Evolutionary conservation across 139 green algal species (phyloP), one percentile per base, ranked within the genome.

Genomic region (Micromonas pusilla): DNA sequence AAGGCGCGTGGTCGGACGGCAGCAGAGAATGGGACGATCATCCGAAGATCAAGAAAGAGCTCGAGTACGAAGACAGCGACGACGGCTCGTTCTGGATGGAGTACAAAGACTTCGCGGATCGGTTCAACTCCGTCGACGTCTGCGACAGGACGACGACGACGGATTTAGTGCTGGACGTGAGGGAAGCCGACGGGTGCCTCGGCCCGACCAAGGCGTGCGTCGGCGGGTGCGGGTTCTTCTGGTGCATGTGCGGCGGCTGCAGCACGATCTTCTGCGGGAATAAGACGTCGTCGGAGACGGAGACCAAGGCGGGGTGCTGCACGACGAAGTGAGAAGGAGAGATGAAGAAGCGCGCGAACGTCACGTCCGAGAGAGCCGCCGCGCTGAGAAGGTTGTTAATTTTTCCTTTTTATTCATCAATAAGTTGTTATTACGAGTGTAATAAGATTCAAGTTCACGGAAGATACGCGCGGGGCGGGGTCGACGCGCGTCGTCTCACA

Each of bases 81-180:
- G 85, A 89, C 70, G 85, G 85, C 31, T 74, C 78, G 5, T 89
- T 89, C 67, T 89, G 85, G 80, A 84, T 86, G 82, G 23, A 39
- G 3, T 85, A 63, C 33, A 68, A 77, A 53, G 85, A 89, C 76
- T 87, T 87, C 76, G 53, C 25, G 25, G 3, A 64, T 16, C 25
- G 34, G 16, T 78, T 70, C 52, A 78, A 67, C 23, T 13, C 31
- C 4, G 60, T 78, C 31, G 5, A 54, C 30, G 34, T 78, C 9
- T 78, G 72, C 52, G 72, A 78, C 31, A 5, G 72, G 9, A 68
- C n/a, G 5, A 30, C 52, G 2, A 68, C 33, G 13, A 28, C 33
- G 16, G 72, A 78, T 67, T 68, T 78, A 19, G 21, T 4, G 45
- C 52, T 78, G 6, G 30, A 78, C 25, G n/a, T 68, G 16, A 23